Evolutionary conservation across 1,284 basidiomycete genomes (phyloP).

Genomic region (Macrocystidia cucumis): DNA sequence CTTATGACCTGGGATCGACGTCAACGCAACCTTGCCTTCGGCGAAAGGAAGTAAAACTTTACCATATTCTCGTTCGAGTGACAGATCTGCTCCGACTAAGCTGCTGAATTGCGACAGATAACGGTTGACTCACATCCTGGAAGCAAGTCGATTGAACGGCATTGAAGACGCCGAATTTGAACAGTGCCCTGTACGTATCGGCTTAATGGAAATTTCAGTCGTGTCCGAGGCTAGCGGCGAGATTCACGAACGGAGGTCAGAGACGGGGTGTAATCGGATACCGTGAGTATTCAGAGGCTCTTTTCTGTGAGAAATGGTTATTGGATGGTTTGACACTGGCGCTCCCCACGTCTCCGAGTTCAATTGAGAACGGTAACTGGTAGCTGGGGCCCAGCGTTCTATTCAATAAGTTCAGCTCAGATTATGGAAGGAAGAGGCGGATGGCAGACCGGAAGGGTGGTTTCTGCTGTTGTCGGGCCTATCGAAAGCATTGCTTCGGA

Average conservation of each 20-base stretch:
- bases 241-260: slow-evolving; percentile 53
- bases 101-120: neutral
- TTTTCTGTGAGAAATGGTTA: slow-evolving; percentile 9
- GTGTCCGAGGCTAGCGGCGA: neutral
- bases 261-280: slow-evolving; percentile 58
- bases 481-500: too few species aligned
- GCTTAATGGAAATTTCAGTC: slow-evolving; percentile 35
- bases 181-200: slow-evolving; percentile 72
- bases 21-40: too few species aligned
- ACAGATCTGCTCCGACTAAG: slow-evolving; percentile 49
- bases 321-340: neutral
- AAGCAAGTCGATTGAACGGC: slow-evolving; percentile 83
- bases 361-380: neutral
- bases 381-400: neutral
- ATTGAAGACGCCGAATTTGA: slow-evolving; percentile 88
- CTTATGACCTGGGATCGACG: slow-evolving; percentile 55
- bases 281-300: slow-evolving; percentile 33
- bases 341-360: neutral
- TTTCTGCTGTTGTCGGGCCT: neutral
- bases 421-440: neutral
- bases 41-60: slow-evolving; percentile 11
- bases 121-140: slow-evolving; percentile 45
- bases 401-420: neutral
- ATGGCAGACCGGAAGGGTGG: neutral
- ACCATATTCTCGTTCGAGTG: slow-evolving; percentile 71